Evolutionary conservation across 495 filamentous ascomycete species (phyloP).

Genomic region (Aspergillus conjunctus): DNA sequence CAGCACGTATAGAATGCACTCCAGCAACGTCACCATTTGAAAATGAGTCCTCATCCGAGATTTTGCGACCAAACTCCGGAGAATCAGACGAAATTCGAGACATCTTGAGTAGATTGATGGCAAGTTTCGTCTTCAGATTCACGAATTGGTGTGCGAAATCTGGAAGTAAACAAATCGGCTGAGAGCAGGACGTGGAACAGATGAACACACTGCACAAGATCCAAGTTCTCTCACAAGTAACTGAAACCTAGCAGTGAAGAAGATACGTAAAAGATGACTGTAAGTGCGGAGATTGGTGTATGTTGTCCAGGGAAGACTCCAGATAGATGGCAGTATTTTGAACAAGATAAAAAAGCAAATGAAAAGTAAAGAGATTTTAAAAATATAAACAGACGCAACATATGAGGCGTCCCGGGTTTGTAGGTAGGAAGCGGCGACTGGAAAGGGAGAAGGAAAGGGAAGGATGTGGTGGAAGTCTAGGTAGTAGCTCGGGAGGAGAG

Average conservation of each 20-base stretch:
- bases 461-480: slow-evolving; percentile 22
- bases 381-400: slow-evolving; percentile 13
- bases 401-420: slow-evolving; percentile 7
- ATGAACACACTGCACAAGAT: slow-evolving; percentile 27
- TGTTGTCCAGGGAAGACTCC: slow-evolving; percentile 9
- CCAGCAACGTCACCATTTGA: slow-evolving; percentile 25
- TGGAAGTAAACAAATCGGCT: slow-evolving; percentile 18
- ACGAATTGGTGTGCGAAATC: not conserved
- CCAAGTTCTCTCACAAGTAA: slow-evolving; percentile 34
- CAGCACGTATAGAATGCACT: slow-evolving; percentile 24
- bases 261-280: slow-evolving; percentile 27
- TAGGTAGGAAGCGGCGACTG: slow-evolving; percentile 25
- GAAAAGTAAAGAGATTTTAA: slow-evolving; percentile 9
- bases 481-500: not conserved
- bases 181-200: slow-evolving; percentile 12
- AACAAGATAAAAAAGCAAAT: slow-evolving; percentile 12
- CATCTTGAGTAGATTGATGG: slow-evolving; percentile 27
- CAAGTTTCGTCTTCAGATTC: slow-evolving; percentile 7
- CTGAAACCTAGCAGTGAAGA: slow-evolving; percentile 22
- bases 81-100: slow-evolving; percentile 32
- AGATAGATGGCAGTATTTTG: slow-evolving; percentile 33
- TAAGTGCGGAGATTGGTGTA: slow-evolving; percentile 19
- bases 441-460: slow-evolving; percentile 16
- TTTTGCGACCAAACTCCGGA: slow-evolving; percentile 28
- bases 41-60: slow-evolving; percentile 23